Conservation (phyloP, 2,329 filamentous ascomycete genomes). For the Claviceps paspali region DNA sequence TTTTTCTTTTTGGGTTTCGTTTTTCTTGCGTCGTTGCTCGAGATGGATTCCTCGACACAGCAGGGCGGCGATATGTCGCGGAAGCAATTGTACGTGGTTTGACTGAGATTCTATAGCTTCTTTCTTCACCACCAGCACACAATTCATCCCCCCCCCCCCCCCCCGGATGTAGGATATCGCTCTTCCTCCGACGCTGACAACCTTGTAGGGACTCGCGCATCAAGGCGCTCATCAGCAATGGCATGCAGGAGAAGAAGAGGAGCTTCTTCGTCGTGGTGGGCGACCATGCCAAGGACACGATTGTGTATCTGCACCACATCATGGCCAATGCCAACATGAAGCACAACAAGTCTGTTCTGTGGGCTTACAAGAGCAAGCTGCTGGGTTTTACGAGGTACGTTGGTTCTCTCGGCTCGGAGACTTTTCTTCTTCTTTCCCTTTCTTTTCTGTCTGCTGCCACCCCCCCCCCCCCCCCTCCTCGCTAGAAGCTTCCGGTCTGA, state of each 20-base stretch:
- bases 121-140: too few relatives aligned
- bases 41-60: slow-evolving; percentile 4
- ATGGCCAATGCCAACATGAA: slow-evolving; percentile 82
- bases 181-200: background rate
- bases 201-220: slow-evolving; percentile 69
- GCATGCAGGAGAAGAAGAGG: slow-evolving; percentile 86
- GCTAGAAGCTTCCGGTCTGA: background rate
- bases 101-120: background rate
- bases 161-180: too few relatives aligned
- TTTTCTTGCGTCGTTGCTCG: background rate
- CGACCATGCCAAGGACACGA: slow-evolving; percentile 83
- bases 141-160: background rate
- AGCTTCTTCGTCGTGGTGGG: slow-evolving; percentile 97
- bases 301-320: slow-evolving; percentile 85
- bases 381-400: slow-evolving; percentile 68
- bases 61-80: slow-evolving; percentile 36
- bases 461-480: too few relatives aligned
- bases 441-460: too few relatives aligned
- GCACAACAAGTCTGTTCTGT: slow-evolving; percentile 80
- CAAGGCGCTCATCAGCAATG: slow-evolving; percentile 80
- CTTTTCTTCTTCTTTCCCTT: background rate
- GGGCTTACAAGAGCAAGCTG: slow-evolving; percentile 98
- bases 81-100: slow-evolving; percentile 36
- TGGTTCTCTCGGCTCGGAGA: background rate
- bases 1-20: background rate